Evolutionary conservation across 2,329 filamentous ascomycete genomes (phyloP).

Genomic region (Madurella fahalii): DNA sequence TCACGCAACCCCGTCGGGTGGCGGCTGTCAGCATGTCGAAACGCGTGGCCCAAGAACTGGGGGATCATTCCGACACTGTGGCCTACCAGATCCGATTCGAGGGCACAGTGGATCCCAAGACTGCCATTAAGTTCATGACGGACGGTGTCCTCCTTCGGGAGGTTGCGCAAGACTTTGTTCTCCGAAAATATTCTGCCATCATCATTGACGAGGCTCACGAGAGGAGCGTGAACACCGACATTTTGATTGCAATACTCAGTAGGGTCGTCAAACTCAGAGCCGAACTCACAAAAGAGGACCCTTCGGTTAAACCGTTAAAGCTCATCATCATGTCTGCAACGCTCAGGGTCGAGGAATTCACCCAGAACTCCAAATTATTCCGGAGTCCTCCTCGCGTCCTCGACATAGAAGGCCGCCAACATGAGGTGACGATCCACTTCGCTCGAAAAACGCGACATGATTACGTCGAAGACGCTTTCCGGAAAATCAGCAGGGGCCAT

Average conservation of each 20-base stretch:
- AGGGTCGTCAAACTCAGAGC: slow-evolving; percentile 81
- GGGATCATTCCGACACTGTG: slow-evolving; percentile 69
- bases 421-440: slow-evolving; percentile 86
- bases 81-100: slow-evolving; percentile 96
- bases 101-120: slow-evolving; percentile 72
- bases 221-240: slow-evolving; percentile 94
- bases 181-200: slow-evolving; percentile 88
- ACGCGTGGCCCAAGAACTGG: slow-evolving; percentile 81
- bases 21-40: slow-evolving; percentile 96
- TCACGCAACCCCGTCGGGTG: slow-evolving; percentile 92
- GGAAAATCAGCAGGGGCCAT: slow-evolving; percentile 83
- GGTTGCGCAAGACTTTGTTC: slow-evolving; percentile 79
- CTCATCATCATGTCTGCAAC: slow-evolving; percentile 98
- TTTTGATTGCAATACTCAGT: slow-evolving; percentile 95
- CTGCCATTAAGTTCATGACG: slow-evolving; percentile 97
- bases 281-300: slow-evolving; percentile 68
- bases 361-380: slow-evolving; percentile 78
- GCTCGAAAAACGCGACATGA: slow-evolving; percentile 76
- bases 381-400: slow-evolving; percentile 74
- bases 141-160: slow-evolving; percentile 93
- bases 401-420: slow-evolving; percentile 87
- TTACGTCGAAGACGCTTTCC: slow-evolving; percentile 86
- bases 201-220: slow-evolving; percentile 98
- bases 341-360: slow-evolving; percentile 83
- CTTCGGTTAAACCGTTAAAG: slow-evolving; percentile 73